Evolutionary conservation across 2,329 filamentous ascomycete species (phyloP).

Genomic region (Alternaria sp.): DNA sequence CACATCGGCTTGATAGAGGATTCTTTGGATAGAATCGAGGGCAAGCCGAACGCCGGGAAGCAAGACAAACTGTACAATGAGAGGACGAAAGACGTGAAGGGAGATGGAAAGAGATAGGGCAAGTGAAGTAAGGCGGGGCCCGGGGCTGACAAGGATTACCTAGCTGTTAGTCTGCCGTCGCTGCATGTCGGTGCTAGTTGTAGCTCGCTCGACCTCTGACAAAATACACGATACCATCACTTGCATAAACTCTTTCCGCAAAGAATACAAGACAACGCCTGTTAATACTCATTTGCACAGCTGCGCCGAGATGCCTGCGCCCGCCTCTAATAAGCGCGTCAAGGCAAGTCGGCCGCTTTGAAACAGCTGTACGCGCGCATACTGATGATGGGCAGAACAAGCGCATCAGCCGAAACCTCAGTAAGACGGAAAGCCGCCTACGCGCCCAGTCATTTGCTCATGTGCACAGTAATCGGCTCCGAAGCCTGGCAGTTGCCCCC

Average conservation of each 20-base stretch:
- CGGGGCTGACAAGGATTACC: slow-evolving; percentile 25
- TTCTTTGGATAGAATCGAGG: slow-evolving; percentile 55
- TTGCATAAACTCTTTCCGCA: not conserved
- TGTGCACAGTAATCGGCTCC: slow-evolving; percentile 58
- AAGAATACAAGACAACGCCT: not conserved
- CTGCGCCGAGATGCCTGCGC: slow-evolving; percentile 59
- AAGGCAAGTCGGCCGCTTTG: slow-evolving; percentile 35
- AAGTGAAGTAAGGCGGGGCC: slow-evolving; percentile 1
- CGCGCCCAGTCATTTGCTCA: slow-evolving; percentile 24
- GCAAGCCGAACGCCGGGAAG: slow-evolving; percentile 47
- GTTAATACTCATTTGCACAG: not conserved
- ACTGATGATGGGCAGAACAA: slow-evolving; percentile 48
- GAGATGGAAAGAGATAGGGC: not conserved
- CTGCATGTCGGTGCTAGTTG: not conserved
- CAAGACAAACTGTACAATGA: slow-evolving; percentile 48
- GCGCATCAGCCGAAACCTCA: slow-evolving; percentile 53
- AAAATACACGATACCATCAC: not conserved
- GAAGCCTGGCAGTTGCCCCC: slow-evolving; percentile 70
- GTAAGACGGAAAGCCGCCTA: slow-evolving; percentile 25
- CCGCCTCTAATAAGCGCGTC: slow-evolving; percentile 64
- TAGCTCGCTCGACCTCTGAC: slow-evolving; percentile 1
- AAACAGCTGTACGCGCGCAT: not conserved
- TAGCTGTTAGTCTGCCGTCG: slow-evolving; percentile 11
- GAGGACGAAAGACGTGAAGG: slow-evolving; percentile 18
- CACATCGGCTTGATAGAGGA: slow-evolving; percentile 60